Base-by-base conservation (phyloP, 805 yeast species). In the Saccharomycopsis malanga region DNA sequence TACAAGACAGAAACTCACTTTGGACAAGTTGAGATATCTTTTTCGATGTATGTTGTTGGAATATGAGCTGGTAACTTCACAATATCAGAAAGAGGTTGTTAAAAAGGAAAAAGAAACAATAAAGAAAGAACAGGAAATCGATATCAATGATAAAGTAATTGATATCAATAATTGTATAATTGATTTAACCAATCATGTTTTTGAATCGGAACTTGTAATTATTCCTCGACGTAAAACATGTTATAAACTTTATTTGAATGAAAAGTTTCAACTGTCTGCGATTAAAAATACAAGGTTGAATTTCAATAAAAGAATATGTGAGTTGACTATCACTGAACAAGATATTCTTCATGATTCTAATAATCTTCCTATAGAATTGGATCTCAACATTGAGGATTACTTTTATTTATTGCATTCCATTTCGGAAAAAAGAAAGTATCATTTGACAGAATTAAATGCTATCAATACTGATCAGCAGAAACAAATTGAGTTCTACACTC, bases 201-300 rank as follows among this genome's bases (percentile, higher is more conserved):
- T 40, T 25, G 45, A 41, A 22, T 15, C 38, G 2, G 42, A 46
- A n/a, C 15, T 46, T 10, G 21, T 46, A 4, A 24, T 42, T 9
- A 22, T 32, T 9, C 17, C 23, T 18, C 17, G 30, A 2, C 29
- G 41, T 3, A 7, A 10, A 14, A 22, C 15, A 17, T 36, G 27
- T 37, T 44, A 44, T 32, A 37, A 44, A 20, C 12, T 45, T n/a
- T 35, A 15, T 15, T 15, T 40, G 24, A 40, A 39, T 21, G 48
- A 39, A 20, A 45, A 45, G 27, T 24, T 36, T 18, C 27, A 18
- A 6, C 12, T 30, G 18, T 20, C 29, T 14, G 41, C 17, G 2
- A 9, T 21, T 5, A 35, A 17, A 12, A 17, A 17, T 18, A 22
- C 20, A 15, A 17, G 14, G 2, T 30, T 40, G 21, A 40, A 24